Conservation (phyloP, 345 rosid genomes). For the Citrus reticulata region DNA sequence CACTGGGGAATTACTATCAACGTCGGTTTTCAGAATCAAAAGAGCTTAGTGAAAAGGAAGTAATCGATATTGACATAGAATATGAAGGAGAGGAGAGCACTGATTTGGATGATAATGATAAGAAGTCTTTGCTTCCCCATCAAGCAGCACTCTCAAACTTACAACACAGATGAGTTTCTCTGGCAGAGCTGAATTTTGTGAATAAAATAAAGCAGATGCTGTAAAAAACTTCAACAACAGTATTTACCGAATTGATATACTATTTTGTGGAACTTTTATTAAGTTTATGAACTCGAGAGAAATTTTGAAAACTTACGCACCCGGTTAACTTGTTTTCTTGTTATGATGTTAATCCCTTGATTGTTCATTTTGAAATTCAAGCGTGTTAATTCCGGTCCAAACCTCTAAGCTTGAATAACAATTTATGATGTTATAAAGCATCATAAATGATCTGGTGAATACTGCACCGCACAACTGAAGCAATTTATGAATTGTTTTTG, state of each 20-base stretch:
- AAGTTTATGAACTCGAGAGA: neutral
- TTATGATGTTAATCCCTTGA: neutral
- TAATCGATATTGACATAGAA: constrained; percentile 21
- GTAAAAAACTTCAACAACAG: neutral
- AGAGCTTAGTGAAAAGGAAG: constrained; percentile 9
- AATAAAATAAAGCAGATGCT: neutral
- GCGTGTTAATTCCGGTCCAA: no score
- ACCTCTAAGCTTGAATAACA: no score
- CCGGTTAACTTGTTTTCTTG: neutral
- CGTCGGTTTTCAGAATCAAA: constrained; percentile 4
- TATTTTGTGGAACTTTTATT: neutral
- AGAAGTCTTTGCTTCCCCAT: constrained; percentile 23
- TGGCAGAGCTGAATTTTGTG: neutral
- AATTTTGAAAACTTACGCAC: neutral
- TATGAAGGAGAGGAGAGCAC: constrained; percentile 16
- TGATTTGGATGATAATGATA: constrained; percentile 33
- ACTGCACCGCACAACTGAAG: no score
- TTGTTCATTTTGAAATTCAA: no score
- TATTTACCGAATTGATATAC: neutral
- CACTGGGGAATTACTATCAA: neutral
- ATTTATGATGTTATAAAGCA: no score
- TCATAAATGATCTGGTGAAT: no score
- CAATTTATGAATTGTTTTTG: no score
- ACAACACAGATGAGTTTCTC: neutral
- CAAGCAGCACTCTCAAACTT: neutral